These are phyloP conservation scores for Catharanthus roseus DNA, from an alignment of 257 asterid genomes.

Conservation along the genomic window DNA sequence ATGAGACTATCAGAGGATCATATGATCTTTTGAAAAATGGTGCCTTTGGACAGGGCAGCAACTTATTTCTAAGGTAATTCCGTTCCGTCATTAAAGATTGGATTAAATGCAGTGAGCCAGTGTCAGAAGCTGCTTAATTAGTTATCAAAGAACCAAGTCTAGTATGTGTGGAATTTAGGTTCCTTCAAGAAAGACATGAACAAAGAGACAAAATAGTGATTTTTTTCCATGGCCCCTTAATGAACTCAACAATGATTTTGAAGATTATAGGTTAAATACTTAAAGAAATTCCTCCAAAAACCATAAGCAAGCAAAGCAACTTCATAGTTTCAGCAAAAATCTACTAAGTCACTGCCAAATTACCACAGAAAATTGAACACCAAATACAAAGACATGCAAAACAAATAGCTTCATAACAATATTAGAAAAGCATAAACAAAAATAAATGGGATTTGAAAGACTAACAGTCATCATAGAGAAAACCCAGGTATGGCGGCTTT, in stretches of 20 bases:
- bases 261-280: too few relatives aligned
- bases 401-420: background rate
- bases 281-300: too few relatives aligned
- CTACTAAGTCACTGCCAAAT: background rate
- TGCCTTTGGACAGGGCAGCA: background rate
- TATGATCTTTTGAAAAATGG: too few relatives aligned
- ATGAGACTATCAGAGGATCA: background rate
- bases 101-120: background rate
- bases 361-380: background rate
- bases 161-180: background rate
- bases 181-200: background rate
- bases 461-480: slow-evolving; percentile 69
- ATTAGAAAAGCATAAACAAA: background rate
- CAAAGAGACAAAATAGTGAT: background rate
- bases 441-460: slow-evolving; percentile 10
- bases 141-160: background rate
- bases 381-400: background rate
- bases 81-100: background rate
- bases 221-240: background rate
- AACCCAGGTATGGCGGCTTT: slow-evolving; percentile 70
- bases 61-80: background rate
- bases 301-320: too few relatives aligned
- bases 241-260: background rate
- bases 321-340: too few relatives aligned
- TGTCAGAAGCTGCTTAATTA: background rate